phyloP scores from a whole-genome alignment of 2,329 filamentous ascomycete genomes.

The Fusarium sp. region DNA sequence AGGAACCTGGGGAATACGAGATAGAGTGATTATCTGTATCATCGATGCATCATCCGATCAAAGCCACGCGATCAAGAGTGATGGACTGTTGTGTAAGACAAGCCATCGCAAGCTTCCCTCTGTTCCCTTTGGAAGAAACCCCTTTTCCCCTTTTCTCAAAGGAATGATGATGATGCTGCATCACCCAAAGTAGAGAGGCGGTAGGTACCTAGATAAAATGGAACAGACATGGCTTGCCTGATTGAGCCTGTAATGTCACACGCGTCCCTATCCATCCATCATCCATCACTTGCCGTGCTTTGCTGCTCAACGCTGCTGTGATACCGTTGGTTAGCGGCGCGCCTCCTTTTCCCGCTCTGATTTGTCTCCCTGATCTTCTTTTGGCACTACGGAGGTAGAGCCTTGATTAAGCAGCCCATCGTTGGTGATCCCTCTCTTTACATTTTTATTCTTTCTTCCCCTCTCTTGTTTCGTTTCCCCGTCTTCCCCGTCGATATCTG shows the following conservation, averaged over 20 bases:
- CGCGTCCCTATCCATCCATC: slow-evolving; percentile 1
- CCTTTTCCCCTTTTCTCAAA: slow-evolving; percentile 17
- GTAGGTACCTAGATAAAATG: slow-evolving; percentile 4
- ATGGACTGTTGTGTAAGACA: neutral
- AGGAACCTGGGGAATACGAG: neutral
- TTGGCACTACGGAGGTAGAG: slow-evolving; percentile 2
- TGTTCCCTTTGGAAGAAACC: neutral
- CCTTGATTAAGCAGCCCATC: slow-evolving; percentile 13
- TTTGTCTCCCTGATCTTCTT: slow-evolving; percentile 35
- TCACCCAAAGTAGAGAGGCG: slow-evolving; percentile 3
- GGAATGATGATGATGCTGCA: slow-evolving; percentile 32
- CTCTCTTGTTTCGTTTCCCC: neutral
- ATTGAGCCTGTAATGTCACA: slow-evolving; percentile 25
- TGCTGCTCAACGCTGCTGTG: slow-evolving; percentile 10
- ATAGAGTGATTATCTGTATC: neutral
- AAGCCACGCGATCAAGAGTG: neutral
- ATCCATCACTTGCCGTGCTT: slow-evolving; percentile 26
- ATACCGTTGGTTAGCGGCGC: slow-evolving; percentile 31
- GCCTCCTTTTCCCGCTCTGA: slow-evolving; percentile 34
- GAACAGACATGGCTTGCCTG: slow-evolving; percentile 16
- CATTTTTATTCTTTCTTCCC: neutral
- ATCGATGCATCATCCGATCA: neutral
- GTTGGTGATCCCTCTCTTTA: slow-evolving; percentile 3
- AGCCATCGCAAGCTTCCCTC: neutral
- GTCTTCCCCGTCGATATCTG: slow-evolving; percentile 1